Percentiles rank a stretch among this genome's conserved stretches.
Evolutionary conservation across 2,329 filamentous ascomycete species (phyloP).

Genomic region (Myotisia sp.): DNA sequence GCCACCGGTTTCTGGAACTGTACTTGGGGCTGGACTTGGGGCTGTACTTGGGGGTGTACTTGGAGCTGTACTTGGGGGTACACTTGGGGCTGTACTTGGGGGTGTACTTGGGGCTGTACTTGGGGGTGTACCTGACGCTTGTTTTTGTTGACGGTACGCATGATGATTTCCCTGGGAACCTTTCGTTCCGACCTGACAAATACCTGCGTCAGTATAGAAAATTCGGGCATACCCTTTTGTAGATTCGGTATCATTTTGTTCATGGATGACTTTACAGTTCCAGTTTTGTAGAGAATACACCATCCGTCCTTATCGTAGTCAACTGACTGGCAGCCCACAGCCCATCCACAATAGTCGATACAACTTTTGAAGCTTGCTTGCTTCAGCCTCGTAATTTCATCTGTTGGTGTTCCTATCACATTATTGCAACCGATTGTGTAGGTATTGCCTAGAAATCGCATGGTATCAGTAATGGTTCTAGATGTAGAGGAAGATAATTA

Average conservation of each 20-base stretch:
- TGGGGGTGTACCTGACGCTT: neutral
- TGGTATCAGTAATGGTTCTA: neutral
- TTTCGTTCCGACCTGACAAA: neutral
- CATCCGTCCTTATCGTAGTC: neutral
- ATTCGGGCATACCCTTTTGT: no score
- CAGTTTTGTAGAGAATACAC: neutral
- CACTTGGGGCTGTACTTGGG: neutral
- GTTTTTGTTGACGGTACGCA: neutral
- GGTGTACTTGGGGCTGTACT: neutral
- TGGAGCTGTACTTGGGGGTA: neutral
- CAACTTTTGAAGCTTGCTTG: slow-evolving; percentile 1
- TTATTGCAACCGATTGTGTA: slow-evolving; percentile 1
- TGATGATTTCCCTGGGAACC: neutral
- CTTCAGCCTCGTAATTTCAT: neutral
- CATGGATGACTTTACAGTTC: no score
- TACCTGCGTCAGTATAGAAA: no score
- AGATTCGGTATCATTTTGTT: no score
- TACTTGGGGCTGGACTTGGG: neutral
- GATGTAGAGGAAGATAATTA: neutral
- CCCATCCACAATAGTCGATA: slow-evolving; percentile 1
- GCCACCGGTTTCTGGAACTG: no score
- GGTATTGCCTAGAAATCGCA: slow-evolving; percentile 2
- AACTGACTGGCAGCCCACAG: neutral
- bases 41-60: neutral
- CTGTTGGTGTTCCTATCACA: neutral